Conservation (phyloP, 2,329 filamentous ascomycete genomes). For the Epichloe hybrida region DNA sequence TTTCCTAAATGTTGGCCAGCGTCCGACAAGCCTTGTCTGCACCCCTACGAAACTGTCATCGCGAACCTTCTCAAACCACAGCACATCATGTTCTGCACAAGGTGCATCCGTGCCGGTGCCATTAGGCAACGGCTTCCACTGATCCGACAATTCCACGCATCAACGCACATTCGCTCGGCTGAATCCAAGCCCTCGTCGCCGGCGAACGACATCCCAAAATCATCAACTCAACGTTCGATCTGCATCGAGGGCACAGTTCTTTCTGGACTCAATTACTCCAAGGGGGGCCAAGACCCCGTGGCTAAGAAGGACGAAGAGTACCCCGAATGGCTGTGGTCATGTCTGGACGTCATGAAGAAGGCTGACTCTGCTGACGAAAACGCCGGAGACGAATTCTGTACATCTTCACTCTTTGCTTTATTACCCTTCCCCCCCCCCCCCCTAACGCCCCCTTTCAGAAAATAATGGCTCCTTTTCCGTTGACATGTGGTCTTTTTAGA, state of each 20-base stretch:
- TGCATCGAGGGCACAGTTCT: slow-evolving; percentile 57
- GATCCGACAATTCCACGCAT: slow-evolving; percentile 28
- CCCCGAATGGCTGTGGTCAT: slow-evolving; percentile 67
- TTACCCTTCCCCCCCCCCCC: no score
- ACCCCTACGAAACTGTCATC: background rate
- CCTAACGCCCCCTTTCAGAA: no score
- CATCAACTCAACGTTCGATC: slow-evolving; percentile 28
- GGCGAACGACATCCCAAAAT: slow-evolving; percentile 15
- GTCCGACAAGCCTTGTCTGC: background rate
- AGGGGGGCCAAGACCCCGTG: slow-evolving; percentile 58
- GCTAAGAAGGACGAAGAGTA: slow-evolving; percentile 65
- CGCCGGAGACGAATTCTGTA: slow-evolving; percentile 69
- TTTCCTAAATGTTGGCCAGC: slow-evolving; percentile 5
- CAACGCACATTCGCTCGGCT: slow-evolving; percentile 21
- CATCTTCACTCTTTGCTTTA: slow-evolving; percentile 20
- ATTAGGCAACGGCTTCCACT: slow-evolving; percentile 17
- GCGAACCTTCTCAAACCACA: background rate
- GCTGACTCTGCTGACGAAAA: slow-evolving; percentile 35
- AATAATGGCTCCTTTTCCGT: background rate
- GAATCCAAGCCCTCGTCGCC: slow-evolving; percentile 25
- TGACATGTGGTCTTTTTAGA: background rate
- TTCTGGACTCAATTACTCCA: slow-evolving; percentile 64
- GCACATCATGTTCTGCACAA: slow-evolving; percentile 26
- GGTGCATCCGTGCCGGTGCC: slow-evolving; percentile 35
- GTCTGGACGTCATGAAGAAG: slow-evolving; percentile 50